Evolutionary conservation across 164 flowering plant species (phyloP).

Genomic region (Vitis riparia): DNA sequence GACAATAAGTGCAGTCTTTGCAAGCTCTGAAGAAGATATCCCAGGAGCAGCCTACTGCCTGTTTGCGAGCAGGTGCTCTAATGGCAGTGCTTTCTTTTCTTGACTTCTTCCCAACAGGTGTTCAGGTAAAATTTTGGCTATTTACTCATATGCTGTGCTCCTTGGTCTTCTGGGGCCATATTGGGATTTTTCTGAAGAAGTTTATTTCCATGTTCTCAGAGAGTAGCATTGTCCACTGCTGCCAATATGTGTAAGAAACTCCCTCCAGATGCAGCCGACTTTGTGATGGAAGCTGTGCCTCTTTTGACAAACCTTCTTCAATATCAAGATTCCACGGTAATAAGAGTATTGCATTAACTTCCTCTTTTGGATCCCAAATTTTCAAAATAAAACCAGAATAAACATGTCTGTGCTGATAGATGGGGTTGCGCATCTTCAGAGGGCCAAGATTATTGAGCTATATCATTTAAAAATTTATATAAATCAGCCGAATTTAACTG

Average conservation of each 20-base stretch:
- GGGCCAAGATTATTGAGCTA: no score
- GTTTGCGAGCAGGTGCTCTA: slow-evolving; percentile 95
- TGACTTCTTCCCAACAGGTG: slow-evolving; percentile 98
- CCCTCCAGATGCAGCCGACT: slow-evolving; percentile 98
- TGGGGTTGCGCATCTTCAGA: no score
- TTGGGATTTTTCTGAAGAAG: not conserved
- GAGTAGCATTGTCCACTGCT: slow-evolving; percentile 97
- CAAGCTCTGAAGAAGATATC: slow-evolving; percentile 99
- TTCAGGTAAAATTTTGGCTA: slow-evolving; percentile 58
- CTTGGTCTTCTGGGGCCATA: not conserved
- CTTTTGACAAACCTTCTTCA: slow-evolving; percentile 91
- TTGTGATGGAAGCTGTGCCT: slow-evolving; percentile 99
- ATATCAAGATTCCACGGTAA: slow-evolving; percentile 93
- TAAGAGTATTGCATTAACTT: no score
- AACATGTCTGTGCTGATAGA: no score
- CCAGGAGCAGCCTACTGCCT: slow-evolving; percentile 99
- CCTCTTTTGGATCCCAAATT: no score
- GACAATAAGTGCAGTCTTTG: slow-evolving; percentile 64
- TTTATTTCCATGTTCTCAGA: slow-evolving; percentile 34
- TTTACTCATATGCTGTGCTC: no score
- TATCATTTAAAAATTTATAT: no score
- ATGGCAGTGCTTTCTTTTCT: slow-evolving; percentile 98
- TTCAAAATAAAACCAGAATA: no score
- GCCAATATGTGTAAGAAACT: slow-evolving; percentile 99
- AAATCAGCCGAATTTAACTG: no score